phyloP scores from a whole-genome alignment of 768 basidiomycete species.

The Russula sp. region DNA sequence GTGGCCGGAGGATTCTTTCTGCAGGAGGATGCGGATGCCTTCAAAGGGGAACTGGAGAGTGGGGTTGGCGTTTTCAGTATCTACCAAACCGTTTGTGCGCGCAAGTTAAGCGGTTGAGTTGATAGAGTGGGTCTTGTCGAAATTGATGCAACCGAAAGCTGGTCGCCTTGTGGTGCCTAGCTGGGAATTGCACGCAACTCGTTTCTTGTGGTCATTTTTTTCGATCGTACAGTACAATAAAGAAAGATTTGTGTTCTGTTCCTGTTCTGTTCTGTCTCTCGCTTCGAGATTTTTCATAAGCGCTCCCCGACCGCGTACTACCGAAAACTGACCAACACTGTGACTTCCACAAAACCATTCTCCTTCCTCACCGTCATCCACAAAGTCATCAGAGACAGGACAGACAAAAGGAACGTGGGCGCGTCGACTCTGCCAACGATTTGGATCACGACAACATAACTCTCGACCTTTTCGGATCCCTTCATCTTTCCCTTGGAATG shows the following conservation, averaged over 20 bases:
- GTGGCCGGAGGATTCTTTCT: slow-evolving; percentile 1
- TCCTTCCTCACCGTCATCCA: not conserved
- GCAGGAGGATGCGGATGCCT: slow-evolving; percentile 8
- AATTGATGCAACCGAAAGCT: not conserved
- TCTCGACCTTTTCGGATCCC: too few species aligned
- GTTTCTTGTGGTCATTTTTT: not conserved
- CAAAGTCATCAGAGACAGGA: not conserved
- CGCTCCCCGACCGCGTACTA: too few species aligned
- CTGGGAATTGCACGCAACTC: not conserved
- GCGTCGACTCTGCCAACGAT: not conserved
- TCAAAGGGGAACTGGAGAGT: slow-evolving; percentile 3
- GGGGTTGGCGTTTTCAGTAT: slow-evolving; percentile 4
- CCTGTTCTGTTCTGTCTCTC: too few species aligned
- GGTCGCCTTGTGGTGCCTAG: not conserved
- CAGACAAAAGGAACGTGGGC: not conserved
- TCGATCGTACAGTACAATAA: too few species aligned
- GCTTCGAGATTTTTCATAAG: too few species aligned
- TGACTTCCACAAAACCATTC: not conserved
- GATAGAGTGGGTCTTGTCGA: not conserved
- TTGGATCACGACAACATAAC: not conserved
- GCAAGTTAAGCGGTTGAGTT: not conserved
- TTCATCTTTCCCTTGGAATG: not conserved
- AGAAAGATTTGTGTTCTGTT: too few species aligned
- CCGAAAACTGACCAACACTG: too few species aligned
- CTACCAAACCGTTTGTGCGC: slow-evolving; percentile 19